These are phyloP conservation scores for Phytopythium aichiense DNA, from an alignment of 352 stramenopile species.

Conservation along the genomic window DNA sequence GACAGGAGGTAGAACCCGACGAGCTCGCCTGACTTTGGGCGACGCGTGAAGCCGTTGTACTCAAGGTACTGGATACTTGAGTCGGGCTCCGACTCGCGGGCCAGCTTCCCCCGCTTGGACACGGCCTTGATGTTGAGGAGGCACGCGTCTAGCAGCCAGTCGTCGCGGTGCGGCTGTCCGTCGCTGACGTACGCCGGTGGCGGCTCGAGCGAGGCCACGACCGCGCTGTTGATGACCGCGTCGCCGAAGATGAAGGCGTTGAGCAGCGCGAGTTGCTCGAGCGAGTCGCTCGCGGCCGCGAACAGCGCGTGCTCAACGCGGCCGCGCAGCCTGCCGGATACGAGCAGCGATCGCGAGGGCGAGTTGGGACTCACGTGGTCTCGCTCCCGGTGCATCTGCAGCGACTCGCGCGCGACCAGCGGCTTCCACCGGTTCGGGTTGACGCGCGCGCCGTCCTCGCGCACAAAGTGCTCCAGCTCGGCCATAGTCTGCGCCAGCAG, in stretches of 20 bases:
- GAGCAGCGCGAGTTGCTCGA: constrained; percentile 23
- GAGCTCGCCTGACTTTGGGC: constrained; percentile 13
- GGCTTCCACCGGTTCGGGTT: constrained; percentile 40
- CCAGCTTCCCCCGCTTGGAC: background rate
- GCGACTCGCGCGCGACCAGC: constrained; percentile 31
- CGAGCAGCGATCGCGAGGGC: constrained; percentile 8
- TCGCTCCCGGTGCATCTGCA: constrained; percentile 49
- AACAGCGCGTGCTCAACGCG: constrained; percentile 29
- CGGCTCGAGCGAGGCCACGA: constrained; percentile 13
- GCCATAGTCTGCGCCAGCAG: constrained; percentile 36
- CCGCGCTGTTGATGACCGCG: constrained; percentile 1
- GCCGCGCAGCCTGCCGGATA: constrained; percentile 22
- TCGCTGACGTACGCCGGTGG: constrained; percentile 10
- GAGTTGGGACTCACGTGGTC: background rate
- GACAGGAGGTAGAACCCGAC: constrained; percentile 35
- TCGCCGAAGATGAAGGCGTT: constrained; percentile 7
- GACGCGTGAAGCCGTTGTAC: constrained; percentile 4
- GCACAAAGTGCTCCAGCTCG: constrained; percentile 44
- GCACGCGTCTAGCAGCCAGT: constrained; percentile 6
- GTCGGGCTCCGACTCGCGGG: background rate
- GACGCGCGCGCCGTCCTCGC: constrained; percentile 28
- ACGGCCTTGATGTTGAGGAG: constrained; percentile 14
- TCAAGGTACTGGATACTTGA: background rate
- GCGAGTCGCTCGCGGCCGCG: constrained; percentile 20
- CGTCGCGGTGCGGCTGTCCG: constrained; percentile 1